These are phyloP conservation scores for Fusarium chuoi DNA, from an alignment of 2,329 filamentous ascomycete genomes.

Conservation along the genomic window DNA sequence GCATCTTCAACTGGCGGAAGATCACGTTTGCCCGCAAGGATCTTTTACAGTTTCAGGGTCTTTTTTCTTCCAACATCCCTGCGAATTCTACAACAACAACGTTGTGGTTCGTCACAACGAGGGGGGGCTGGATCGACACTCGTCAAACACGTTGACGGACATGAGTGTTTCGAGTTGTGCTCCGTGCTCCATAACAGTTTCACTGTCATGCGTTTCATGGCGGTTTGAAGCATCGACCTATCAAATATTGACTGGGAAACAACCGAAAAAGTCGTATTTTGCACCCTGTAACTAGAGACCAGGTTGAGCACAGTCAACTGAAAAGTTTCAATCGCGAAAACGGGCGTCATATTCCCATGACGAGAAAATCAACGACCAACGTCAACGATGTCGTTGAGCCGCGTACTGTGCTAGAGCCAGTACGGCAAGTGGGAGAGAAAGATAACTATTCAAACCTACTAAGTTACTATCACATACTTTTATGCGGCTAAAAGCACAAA, in stretches of 20 bases:
- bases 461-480: not conserved
- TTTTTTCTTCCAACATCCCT: slow-evolving; percentile 7
- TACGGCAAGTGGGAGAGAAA: slow-evolving; percentile 10
- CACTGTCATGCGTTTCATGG: slow-evolving; percentile 37
- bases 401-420: not conserved
- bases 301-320: slow-evolving; percentile 2
- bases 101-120: slow-evolving; percentile 7
- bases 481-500: slow-evolving; percentile 1
- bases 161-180: slow-evolving; percentile 30
- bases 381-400: not conserved
- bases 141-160: slow-evolving; percentile 32
- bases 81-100: slow-evolving; percentile 12
- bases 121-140: slow-evolving; percentile 22
- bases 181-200: slow-evolving; percentile 28
- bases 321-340: not conserved
- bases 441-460: not conserved
- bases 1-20: not conserved
- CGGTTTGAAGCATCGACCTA: slow-evolving; percentile 22
- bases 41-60: slow-evolving; percentile 23
- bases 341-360: not conserved
- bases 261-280: not conserved
- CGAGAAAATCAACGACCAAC: not conserved
- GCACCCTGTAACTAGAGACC: not conserved
- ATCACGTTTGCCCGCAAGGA: slow-evolving; percentile 5
- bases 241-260: slow-evolving; percentile 34